Evolutionary conservation across 2,329 filamentous ascomycete species (phyloP).

Genomic region (Exophiala alcalophila): DNA sequence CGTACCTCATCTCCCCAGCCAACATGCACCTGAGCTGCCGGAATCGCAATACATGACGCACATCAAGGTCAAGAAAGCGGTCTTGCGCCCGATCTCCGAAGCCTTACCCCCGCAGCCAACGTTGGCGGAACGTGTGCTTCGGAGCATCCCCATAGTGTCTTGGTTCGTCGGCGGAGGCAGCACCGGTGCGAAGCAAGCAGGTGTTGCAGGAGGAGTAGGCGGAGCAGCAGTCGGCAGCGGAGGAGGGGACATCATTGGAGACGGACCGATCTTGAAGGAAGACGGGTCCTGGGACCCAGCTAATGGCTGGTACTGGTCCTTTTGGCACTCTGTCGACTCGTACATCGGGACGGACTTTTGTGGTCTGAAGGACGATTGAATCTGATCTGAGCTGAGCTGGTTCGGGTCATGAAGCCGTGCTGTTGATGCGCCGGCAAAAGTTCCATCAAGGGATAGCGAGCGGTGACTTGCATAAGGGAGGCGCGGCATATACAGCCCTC

Average conservation of each 20-base stretch:
- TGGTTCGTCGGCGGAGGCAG: conserved; percentile 62
- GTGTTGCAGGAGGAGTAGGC: neutral
- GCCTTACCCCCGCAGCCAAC: conserved; percentile 68
- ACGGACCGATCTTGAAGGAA: conserved; percentile 45
- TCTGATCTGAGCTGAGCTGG: too few relatives aligned
- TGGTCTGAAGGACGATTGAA: conserved; percentile 52
- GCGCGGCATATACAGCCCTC: too few relatives aligned
- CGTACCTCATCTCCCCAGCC: conserved; percentile 23
- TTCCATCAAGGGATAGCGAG: too few relatives aligned
- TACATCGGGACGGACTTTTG: conserved; percentile 60
- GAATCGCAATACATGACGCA: conserved; percentile 51
- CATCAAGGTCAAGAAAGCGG: conserved; percentile 65
- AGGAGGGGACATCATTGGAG: conserved; percentile 47
- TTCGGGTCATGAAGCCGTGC: too few relatives aligned
- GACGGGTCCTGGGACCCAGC: conserved; percentile 39
- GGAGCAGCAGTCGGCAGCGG: conserved; percentile 16
- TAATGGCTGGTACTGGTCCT: conserved; percentile 53
- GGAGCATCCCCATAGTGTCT: conserved; percentile 65
- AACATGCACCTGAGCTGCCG: conserved; percentile 22
- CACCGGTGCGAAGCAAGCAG: conserved; percentile 5
- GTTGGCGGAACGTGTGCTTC: conserved; percentile 60
- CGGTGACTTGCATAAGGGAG: too few relatives aligned
- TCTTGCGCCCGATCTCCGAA: conserved; percentile 65
- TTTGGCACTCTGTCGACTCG: conserved; percentile 57
- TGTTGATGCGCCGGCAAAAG: too few relatives aligned